Conservation (phyloP, 768 basidiomycete species). For the Mycena rebaudengoi region DNA sequence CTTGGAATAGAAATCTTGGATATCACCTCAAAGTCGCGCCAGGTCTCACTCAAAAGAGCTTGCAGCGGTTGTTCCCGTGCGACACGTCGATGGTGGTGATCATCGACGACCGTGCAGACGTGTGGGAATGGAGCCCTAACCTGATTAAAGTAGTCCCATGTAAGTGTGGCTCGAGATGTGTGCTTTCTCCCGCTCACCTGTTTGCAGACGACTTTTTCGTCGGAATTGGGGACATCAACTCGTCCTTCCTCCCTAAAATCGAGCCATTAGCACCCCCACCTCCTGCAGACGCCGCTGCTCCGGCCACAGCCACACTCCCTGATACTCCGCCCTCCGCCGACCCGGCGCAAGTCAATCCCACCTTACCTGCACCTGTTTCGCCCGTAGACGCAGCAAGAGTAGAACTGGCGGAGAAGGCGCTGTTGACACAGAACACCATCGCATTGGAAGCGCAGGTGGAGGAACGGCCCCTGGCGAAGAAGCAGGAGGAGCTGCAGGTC, state of each 20-base stretch:
- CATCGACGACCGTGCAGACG: conserved; percentile 97
- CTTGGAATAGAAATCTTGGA: too few relatives aligned
- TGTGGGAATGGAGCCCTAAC: conserved; percentile 98
- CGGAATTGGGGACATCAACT: conserved; percentile 98
- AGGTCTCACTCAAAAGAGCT: conserved; percentile 89
- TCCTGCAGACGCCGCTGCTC: conserved; percentile 29
- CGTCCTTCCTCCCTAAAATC: conserved; percentile 87
- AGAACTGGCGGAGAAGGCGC: conserved; percentile 58
- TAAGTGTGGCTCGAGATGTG: conserved; percentile 42
- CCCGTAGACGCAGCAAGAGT: conserved; percentile 47
- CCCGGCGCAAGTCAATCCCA: conserved; percentile 13
- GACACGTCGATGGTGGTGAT: conserved; percentile 99
- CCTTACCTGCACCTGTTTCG: conserved; percentile 1
- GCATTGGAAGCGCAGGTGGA: conserved; percentile 87
- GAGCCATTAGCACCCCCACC: conserved; percentile 56
- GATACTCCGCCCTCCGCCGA: conserved; percentile 40
- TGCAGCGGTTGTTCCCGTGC: conserved; percentile 93
- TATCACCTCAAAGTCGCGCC: too few relatives aligned
- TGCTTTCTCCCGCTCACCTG: conserved; percentile 19
- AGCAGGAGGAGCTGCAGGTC: conserved; percentile 80
- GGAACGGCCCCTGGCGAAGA: conserved; percentile 86
- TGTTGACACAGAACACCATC: conserved; percentile 75
- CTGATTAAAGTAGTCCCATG: conserved; percentile 97
- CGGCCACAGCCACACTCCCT: conserved; percentile 23
- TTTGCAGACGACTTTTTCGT: conserved; percentile 93